Percentiles rank a stretch among this genome's conserved stretches.
These are phyloP conservation scores for Brasilioporus rufonigricans DNA, from an alignment of 768 basidiomycete genomes.

Conservation along the genomic window DNA sequence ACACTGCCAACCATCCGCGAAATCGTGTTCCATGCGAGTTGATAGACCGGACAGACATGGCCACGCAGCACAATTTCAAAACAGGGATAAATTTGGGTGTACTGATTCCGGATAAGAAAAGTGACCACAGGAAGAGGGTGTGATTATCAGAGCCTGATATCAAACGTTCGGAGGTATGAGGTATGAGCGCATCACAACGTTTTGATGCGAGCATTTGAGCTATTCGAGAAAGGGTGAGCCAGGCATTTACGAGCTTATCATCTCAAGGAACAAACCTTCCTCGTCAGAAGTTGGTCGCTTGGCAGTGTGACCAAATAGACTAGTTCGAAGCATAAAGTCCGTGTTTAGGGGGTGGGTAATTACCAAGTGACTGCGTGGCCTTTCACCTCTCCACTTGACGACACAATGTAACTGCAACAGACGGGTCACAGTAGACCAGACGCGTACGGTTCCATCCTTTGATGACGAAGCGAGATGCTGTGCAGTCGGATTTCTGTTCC, in stretches of 20 bases:
- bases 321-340: conserved; percentile 92
- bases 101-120: conserved; percentile 54
- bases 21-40: conserved; percentile 94
- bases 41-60: conserved; percentile 92
- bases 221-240: conserved; percentile 25
- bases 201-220: conserved; percentile 73
- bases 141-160: conserved; percentile 98
- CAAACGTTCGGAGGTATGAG: conserved; percentile 68
- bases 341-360: conserved; percentile 96
- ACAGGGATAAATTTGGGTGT: conserved; percentile 47
- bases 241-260: not conserved
- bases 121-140: conserved; percentile 94
- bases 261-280: conserved; percentile 59
- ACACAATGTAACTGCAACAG: conserved; percentile 80
- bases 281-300: conserved; percentile 77
- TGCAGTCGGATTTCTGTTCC: conserved; percentile 61
- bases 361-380: conserved; percentile 99
- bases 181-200: conserved; percentile 72
- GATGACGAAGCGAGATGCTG: conserved; percentile 93
- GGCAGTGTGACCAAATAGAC: conserved; percentile 87
- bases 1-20: conserved; percentile 89
- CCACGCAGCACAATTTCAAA: conserved; percentile 71
- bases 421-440: conserved; percentile 81
- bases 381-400: conserved; percentile 95
- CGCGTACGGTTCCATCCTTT: conserved; percentile 93